Evolutionary conservation across 106 monocot species (phyloP).

Genomic region (Dendrobium nobile): DNA sequence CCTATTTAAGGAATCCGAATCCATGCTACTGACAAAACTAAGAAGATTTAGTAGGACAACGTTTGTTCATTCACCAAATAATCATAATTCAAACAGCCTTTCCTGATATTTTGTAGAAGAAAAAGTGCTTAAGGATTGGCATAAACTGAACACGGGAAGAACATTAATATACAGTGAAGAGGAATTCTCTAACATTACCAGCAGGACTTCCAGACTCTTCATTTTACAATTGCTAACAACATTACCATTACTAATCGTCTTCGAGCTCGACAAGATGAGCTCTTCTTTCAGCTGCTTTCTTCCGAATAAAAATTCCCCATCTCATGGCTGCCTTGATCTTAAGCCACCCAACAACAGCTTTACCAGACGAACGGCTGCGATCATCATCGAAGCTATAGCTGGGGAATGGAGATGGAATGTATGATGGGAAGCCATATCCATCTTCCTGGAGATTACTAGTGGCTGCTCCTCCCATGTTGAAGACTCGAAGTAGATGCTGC

Average conservation of each 20-base stretch:
- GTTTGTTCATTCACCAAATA: neutral
- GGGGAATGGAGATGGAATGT: slow-evolving; percentile 46
- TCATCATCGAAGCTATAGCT: slow-evolving; percentile 65
- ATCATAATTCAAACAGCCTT: neutral
- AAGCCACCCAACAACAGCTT: slow-evolving; percentile 93
- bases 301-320: slow-evolving; percentile 95
- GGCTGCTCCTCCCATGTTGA: slow-evolving; percentile 66
- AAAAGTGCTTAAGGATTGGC: neutral
- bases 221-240: too few relatives aligned
- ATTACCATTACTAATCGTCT: slow-evolving; percentile 13
- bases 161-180: neutral
- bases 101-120: neutral
- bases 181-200: neutral
- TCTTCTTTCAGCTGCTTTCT: slow-evolving; percentile 85
- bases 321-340: slow-evolving; percentile 99
- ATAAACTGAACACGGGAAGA: neutral
- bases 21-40: neutral
- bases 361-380: slow-evolving; percentile 59
- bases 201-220: neutral
- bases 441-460: slow-evolving; percentile 46
- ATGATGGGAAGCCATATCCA: slow-evolving; percentile 47
- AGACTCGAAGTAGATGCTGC: slow-evolving; percentile 63
- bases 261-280: slow-evolving; percentile 91
- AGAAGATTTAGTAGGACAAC: neutral
- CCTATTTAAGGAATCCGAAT: neutral